Conservation (phyloP, 305 asterid genomes). For the Plantago coronopus region DNA sequence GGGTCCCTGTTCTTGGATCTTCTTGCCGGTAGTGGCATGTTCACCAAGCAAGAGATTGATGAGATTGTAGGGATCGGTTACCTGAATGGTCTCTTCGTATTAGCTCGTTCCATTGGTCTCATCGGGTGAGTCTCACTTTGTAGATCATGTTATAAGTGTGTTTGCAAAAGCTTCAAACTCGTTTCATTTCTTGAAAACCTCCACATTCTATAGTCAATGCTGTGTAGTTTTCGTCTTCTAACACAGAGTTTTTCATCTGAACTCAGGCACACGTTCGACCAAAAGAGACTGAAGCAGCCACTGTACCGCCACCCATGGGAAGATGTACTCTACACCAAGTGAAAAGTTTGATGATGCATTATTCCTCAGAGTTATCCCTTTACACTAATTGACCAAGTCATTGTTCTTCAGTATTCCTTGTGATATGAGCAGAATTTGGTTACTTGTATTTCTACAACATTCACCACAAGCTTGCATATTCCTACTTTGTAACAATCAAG, state of each 20-base stretch:
- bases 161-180: too few species aligned
- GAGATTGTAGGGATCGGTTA: slow-evolving; percentile 92
- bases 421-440: too few species aligned
- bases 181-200: too few species aligned
- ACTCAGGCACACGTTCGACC: slow-evolving; percentile 88
- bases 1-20: slow-evolving; percentile 97
- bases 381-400: too few species aligned
- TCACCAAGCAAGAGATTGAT: slow-evolving; percentile 89
- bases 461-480: too few species aligned
- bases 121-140: slow-evolving; percentile 74
- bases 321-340: slow-evolving; percentile 98
- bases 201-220: too few species aligned
- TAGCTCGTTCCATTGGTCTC: slow-evolving; percentile 99
- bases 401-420: too few species aligned
- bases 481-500: too few species aligned
- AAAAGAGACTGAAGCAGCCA: slow-evolving; percentile 96
- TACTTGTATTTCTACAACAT: too few species aligned
- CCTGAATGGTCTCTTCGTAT: slow-evolving; percentile 92
- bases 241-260: background rate
- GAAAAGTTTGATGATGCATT: slow-evolving; percentile 23
- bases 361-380: too few species aligned
- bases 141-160: background rate
- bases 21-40: slow-evolving; percentile 98
- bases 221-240: too few species aligned
- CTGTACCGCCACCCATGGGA: slow-evolving; percentile 99